Evolutionary conservation across 805 yeast genomes (phyloP), one percentile per base, ranked within the genome.

Genomic region (Saccharomycopsis sp.): DNA sequence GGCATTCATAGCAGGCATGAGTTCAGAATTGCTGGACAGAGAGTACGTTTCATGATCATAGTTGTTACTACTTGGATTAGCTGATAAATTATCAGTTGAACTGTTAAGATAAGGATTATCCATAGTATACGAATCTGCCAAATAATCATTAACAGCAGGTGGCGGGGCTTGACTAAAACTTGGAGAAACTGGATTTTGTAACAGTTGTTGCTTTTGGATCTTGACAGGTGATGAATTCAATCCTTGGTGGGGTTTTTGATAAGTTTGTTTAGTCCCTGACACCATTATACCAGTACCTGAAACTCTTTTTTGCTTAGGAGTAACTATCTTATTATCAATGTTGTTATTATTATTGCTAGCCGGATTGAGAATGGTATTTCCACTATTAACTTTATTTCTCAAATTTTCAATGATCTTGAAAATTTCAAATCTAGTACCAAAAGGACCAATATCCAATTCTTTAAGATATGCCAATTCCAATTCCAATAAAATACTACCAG

Each of bases 361-460:
- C n/a, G n/a, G n/a, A n/a, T n/a, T n/a, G n/a, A n/a, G n/a, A n/a
- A n/a, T n/a, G n/a, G n/a, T n/a, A n/a, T n/a, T n/a, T 8, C 26
- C 26, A 8, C 10, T 8, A 23, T 30, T 32, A 3, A 40, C 27
- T 10, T 52, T 36, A 32, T 58, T 58, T 47, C 61, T 55, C 51
- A 81, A 62, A 28, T 76, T 72, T 56, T 85, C 94, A 51, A 92
- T 89, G 56, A 85, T 95, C 55, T 86, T 87, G 59, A 76, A 79
- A 35, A 92, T 74, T 57, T 88, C 96, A 60, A 87, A 92, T 48
- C 99, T 71, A 0, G 96, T 88, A 21, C 99, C 99, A 63, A 92
- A 92, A 3, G 95, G 83, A 36, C 75, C 69, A 39, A 92, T 89
- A 42, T 88, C 98, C 43, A 92, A 65, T 59, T 92, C 99, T 57